Conservation (phyloP, 495 filamentous ascomycete species). For the Cetradonia linearis region DNA sequence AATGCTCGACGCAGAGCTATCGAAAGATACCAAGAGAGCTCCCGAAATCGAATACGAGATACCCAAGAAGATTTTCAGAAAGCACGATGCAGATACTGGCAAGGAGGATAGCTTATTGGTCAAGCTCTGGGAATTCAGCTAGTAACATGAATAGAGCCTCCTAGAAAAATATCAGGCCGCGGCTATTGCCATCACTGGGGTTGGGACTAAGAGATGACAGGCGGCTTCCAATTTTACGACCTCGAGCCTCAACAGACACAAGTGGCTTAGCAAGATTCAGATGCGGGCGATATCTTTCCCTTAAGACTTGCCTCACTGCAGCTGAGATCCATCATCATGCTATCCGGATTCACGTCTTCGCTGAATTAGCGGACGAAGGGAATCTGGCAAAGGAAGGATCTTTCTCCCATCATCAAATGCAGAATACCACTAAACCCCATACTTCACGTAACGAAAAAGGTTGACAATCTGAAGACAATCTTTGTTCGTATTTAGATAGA, state of each 20-base stretch:
- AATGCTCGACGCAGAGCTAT: conserved; percentile 73
- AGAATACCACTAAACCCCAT: not conserved
- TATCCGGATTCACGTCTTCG: not conserved
- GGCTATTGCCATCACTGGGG: not conserved
- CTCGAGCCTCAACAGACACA: not conserved
- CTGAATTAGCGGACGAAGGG: not conserved
- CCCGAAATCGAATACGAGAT: conserved; percentile 92
- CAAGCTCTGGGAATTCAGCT: conserved; percentile 46
- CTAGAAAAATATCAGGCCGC: not conserved
- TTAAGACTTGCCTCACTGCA: not conserved
- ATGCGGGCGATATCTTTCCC: not conserved
- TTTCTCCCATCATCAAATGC: not conserved
- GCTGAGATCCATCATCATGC: no score
- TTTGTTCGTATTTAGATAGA: not conserved
- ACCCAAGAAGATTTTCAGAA: conserved; percentile 74
- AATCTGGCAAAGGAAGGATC: not conserved
- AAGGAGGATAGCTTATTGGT: conserved; percentile 40
- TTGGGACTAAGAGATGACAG: not conserved
- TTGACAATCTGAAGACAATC: not conserved
- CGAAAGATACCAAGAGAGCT: conserved; percentile 69
- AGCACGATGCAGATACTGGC: conserved; percentile 36
- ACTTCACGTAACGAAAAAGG: not conserved
- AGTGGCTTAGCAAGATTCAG: not conserved
- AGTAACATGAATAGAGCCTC: not conserved
- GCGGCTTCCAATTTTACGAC: no score